Percentiles rank a stretch among this genome's conserved stretches.
Evolutionary conservation across 2,329 filamentous ascomycete species (phyloP).

Genomic region (Akanthomyces dipterigenus): DNA sequence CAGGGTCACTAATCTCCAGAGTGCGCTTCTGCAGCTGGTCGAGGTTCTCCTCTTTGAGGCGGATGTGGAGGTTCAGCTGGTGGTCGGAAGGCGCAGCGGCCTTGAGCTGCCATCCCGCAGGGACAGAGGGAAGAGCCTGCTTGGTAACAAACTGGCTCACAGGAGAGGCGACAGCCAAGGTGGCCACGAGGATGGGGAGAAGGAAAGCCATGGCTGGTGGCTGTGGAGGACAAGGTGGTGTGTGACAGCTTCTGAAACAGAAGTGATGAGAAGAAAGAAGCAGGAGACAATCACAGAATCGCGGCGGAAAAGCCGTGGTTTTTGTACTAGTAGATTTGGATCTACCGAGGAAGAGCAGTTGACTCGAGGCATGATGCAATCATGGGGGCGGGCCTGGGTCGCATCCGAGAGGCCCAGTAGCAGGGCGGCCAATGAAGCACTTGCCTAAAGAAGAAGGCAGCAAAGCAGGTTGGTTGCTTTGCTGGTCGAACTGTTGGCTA

Average conservation of each 20-base stretch:
- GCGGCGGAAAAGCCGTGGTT: background rate
- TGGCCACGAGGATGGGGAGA: conserved; percentile 11
- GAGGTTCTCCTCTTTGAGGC: conserved; percentile 11
- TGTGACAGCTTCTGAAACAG: background rate
- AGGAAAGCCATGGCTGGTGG: conserved; percentile 1
- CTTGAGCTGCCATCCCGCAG: conserved; percentile 8
- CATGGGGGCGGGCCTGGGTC: background rate
- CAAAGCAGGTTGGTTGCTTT: background rate
- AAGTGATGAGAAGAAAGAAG: background rate
- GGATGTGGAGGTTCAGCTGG: conserved; percentile 11
- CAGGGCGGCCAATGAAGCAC: background rate
- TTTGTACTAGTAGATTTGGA: background rate
- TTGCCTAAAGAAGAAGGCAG: conserved; percentile 7
- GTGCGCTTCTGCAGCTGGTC: conserved; percentile 11
- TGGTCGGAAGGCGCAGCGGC: conserved; percentile 1
- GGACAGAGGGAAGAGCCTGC: conserved; percentile 4
- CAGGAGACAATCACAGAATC: background rate
- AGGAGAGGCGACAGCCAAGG: conserved; percentile 10
- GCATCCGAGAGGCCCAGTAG: background rate
- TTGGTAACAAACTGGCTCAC: conserved; percentile 10
- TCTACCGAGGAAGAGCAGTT: background rate
- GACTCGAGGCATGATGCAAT: background rate
- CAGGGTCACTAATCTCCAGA: conserved; percentile 11
- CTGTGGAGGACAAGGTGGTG: background rate
- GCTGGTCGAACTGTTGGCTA: background rate